These are phyloP conservation scores for Daphne laureola DNA, from an alignment of 441 rosid genomes.

Conservation along the genomic window DNA sequence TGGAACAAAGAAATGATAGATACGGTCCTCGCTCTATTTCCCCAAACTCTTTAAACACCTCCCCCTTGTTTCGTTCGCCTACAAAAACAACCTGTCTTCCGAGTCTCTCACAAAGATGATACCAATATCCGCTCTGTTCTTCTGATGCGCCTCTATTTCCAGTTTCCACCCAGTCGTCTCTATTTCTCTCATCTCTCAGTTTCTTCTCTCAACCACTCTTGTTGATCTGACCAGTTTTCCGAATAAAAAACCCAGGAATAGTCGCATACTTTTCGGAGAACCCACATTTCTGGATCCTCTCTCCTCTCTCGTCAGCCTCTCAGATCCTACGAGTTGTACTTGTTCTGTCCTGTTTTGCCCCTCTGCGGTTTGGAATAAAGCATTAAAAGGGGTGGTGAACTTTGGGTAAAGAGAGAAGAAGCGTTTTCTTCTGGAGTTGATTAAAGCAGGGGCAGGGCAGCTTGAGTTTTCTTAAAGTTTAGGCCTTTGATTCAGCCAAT, in stretches of 20 bases:
- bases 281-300: neutral
- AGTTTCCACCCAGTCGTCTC: neutral
- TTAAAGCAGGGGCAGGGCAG: constrained; percentile 21
- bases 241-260: constrained; percentile 13
- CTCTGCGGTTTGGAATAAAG: constrained; percentile 21
- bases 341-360: constrained; percentile 8
- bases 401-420: constrained; percentile 4
- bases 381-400: constrained; percentile 12
- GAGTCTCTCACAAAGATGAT: neutral
- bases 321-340: neutral
- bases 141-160: neutral
- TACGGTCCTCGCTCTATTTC: no score
- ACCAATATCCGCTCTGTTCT: neutral
- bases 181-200: constrained; percentile 3
- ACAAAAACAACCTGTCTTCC: neutral
- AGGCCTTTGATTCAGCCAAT: neutral
- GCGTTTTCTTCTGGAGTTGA: constrained; percentile 24
- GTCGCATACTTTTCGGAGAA: constrained; percentile 22
- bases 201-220: constrained; percentile 11
- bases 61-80: no score
- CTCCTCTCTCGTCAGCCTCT: constrained; percentile 1
- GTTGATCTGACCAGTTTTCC: neutral
- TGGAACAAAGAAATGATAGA: no score
- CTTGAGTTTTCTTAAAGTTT: constrained; percentile 31
- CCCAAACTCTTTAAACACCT: no score